A percentile compares a stretch with the other conserved stretches of the same genome.
These are phyloP conservation scores for Torulaspora quercuum DNA, from an alignment of 805 yeast genomes.

Conservation along the genomic window DNA sequence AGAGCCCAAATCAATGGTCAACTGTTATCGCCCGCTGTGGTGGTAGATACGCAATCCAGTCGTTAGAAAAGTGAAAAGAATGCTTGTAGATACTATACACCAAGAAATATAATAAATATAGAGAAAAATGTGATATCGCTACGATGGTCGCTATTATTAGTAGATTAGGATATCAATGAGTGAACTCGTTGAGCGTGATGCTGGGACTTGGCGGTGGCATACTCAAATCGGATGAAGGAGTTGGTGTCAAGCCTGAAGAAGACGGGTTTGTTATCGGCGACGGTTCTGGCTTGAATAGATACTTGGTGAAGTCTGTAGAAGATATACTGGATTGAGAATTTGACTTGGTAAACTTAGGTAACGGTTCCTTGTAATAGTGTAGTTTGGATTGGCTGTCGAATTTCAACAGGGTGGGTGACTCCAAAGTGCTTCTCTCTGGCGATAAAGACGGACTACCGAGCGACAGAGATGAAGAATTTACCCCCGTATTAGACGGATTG, in stretches of 20 bases:
- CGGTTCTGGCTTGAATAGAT: conserved; percentile 9
- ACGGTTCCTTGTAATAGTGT: conserved; percentile 34
- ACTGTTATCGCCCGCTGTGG: conserved; percentile 18
- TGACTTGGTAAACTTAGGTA: conserved; percentile 20
- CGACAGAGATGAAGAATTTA: conserved; percentile 17
- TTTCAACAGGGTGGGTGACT: conserved; percentile 33
- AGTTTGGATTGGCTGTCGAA: conserved; percentile 25
- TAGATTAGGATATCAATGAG: conserved; percentile 14
- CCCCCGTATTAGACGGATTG: conserved; percentile 25
- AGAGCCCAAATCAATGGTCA: conserved; percentile 19
- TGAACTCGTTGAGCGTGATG: conserved; percentile 24
- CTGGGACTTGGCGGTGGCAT: conserved; percentile 32
- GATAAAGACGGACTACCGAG: conserved; percentile 33
- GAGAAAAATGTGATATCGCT: too few relatives aligned
- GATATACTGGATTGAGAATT: conserved; percentile 2
- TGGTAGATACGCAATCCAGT: too few relatives aligned
- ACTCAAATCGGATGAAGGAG: background rate
- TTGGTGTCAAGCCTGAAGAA: background rate
- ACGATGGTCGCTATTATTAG: too few relatives aligned
- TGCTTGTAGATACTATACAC: conserved; percentile 11
- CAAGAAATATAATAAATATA: too few relatives aligned
- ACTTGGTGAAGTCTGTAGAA: conserved; percentile 8
- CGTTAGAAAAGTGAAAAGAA: conserved; percentile 1
- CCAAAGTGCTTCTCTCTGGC: conserved; percentile 27
- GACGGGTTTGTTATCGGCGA: background rate